phyloP scores from a whole-genome alignment of 345 rosid species.

The Bretschneidera sinensis region DNA sequence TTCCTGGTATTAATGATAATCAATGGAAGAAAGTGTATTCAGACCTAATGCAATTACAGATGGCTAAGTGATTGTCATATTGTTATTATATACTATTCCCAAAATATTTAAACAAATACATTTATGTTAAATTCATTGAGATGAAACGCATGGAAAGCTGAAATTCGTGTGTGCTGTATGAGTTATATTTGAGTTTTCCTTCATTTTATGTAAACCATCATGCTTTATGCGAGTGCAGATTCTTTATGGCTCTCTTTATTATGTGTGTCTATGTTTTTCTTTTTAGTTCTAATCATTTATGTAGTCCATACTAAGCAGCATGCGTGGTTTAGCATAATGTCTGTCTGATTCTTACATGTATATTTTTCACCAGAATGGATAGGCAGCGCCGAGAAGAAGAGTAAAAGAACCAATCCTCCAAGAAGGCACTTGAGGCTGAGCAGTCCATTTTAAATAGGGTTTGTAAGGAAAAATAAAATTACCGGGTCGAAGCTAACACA shows the following conservation, averaged over 20 bases:
- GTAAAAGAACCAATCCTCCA: conserved; percentile 74
- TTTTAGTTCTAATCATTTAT: conserved; percentile 3
- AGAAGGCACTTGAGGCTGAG: conserved; percentile 78
- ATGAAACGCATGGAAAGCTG: background rate
- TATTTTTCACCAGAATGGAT: conserved; percentile 61
- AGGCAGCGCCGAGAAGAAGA: conserved; percentile 98
- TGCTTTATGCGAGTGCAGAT: background rate
- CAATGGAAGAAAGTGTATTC: background rate
- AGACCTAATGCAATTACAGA: background rate
- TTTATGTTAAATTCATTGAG: background rate
- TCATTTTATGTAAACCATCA: background rate
- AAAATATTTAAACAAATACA: no score
- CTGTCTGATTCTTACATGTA: background rate
- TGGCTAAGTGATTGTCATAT: background rate
- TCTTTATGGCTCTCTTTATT: background rate
- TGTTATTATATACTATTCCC: background rate
- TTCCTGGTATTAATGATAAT: background rate
- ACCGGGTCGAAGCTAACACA: no score
- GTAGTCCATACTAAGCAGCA: background rate
- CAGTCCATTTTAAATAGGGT: conserved; percentile 80
- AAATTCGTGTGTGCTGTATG: background rate
- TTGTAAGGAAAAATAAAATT: no score
- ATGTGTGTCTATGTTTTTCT: background rate
- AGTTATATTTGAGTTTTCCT: background rate
- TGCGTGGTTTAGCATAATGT: background rate